Conservation (phyloP, 345 rosid genomes). For the Boechera divaricarpa region DNA sequence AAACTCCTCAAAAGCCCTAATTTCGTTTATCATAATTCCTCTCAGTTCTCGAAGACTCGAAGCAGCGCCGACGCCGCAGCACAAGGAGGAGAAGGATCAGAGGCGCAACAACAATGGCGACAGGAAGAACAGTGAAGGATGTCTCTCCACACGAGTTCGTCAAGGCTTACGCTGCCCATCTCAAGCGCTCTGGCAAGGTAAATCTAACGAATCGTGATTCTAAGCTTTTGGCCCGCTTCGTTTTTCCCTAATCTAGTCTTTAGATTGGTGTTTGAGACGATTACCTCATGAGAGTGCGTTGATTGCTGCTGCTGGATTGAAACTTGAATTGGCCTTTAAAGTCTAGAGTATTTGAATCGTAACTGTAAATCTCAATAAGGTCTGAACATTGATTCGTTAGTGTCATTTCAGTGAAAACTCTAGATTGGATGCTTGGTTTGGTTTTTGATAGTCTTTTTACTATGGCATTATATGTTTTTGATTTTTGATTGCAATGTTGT, state of each 20-base stretch:
- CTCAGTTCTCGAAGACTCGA: neutral
- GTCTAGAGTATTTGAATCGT: neutral
- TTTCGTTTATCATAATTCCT: neutral
- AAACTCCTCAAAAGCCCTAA: conserved; percentile 42
- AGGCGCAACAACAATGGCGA: conserved; percentile 32
- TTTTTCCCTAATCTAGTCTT: neutral
- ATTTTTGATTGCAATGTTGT: neutral
- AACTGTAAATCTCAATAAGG: neutral
- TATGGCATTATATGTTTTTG: neutral
- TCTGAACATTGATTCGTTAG: neutral
- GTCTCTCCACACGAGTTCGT: conserved; percentile 54
- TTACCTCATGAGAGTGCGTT: neutral
- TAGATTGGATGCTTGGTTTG: neutral
- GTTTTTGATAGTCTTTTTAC: neutral
- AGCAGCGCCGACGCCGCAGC: conserved; percentile 42
- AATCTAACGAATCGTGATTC: neutral
- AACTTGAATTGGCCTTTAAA: neutral
- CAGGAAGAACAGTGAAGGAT: conserved; percentile 50
- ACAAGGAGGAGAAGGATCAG: conserved; percentile 22
- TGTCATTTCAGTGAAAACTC: neutral
- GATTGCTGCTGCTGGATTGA: neutral
- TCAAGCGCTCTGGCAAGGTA: conserved; percentile 53
- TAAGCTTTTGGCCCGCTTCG: neutral
- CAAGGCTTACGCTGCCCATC: conserved; percentile 52
- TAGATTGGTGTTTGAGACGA: neutral